A percentile compares a stretch with the other conserved stretches of the same genome.
phyloP scores from a whole-genome alignment of 1,284 basidiomycete genomes.

The Entoloma clypeatum region DNA sequence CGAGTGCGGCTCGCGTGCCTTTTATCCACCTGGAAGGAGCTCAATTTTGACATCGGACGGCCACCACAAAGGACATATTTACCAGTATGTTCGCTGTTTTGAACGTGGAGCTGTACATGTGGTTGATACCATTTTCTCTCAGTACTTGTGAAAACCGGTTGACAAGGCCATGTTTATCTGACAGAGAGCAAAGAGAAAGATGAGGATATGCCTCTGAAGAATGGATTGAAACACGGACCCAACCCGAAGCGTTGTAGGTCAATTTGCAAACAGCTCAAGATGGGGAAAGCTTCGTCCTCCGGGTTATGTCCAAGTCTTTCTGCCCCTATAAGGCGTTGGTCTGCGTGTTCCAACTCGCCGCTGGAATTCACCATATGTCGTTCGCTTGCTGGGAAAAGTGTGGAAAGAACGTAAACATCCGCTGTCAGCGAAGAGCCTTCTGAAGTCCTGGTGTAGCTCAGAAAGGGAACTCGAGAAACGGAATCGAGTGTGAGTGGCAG shows the following conservation, averaged over 20 bases:
- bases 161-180: constrained; percentile 74
- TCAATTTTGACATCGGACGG: background rate
- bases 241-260: constrained; percentile 67
- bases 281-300: constrained; percentile 33
- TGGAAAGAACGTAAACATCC: constrained; percentile 55
- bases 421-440: constrained; percentile 72
- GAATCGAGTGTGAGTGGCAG: too few species aligned
- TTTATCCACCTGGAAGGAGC: constrained; percentile 40
- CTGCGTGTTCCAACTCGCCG: constrained; percentile 57
- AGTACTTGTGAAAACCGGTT: constrained; percentile 72
- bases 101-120: constrained; percentile 82
- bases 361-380: constrained; percentile 72
- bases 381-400: constrained; percentile 62
- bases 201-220: constrained; percentile 1
- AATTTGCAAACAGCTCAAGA: constrained; percentile 64
- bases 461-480: constrained; percentile 58
- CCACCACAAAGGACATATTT: constrained; percentile 14
- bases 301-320: constrained; percentile 32
- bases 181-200: constrained; percentile 5
- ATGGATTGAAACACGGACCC: constrained; percentile 37
- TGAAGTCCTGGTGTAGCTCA: constrained; percentile 71
- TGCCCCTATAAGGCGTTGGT: constrained; percentile 33
- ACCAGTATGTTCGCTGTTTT: constrained; percentile 82
- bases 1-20: constrained; percentile 40
- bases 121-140: constrained; percentile 69